These are phyloP conservation scores for Castanospermum australe DNA, from an alignment of 306 rosid genomes.

Conservation along the genomic window DNA sequence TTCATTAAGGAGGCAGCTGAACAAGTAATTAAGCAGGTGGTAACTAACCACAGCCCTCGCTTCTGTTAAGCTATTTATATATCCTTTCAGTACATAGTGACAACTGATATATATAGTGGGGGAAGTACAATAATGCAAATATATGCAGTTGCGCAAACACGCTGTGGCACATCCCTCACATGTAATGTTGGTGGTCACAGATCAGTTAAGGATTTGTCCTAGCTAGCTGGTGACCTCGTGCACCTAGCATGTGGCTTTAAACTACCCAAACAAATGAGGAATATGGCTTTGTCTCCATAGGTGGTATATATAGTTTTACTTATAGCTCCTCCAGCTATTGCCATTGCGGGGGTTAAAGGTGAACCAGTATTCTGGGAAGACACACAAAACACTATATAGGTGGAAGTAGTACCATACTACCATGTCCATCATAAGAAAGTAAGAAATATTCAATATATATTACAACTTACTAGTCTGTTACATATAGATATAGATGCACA, in stretches of 20 bases:
- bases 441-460: too few species aligned
- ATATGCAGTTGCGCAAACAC: not conserved
- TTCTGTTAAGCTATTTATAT: not conserved
- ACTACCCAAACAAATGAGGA: not conserved
- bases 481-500: too few species aligned
- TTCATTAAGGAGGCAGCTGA: conserved; percentile 22
- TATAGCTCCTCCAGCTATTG: not conserved
- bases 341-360: not conserved
- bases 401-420: not conserved
- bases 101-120: not conserved
- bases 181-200: conserved; percentile 23
- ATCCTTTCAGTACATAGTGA: conserved; percentile 2
- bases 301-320: not conserved
- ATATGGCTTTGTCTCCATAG: conserved; percentile 4
- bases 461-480: too few species aligned
- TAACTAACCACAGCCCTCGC: not conserved
- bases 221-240: conserved; percentile 6
- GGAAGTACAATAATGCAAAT: conserved; percentile 27
- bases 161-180: conserved; percentile 9
- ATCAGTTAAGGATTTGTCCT: conserved; percentile 21
- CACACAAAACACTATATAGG: not conserved
- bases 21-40: not conserved
- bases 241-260: conserved; percentile 22
- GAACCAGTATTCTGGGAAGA: not conserved
- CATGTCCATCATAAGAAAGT: too few species aligned